Evolutionary conservation across 805 yeast genomes (phyloP).

Genomic region (Candida patagonica): DNA sequence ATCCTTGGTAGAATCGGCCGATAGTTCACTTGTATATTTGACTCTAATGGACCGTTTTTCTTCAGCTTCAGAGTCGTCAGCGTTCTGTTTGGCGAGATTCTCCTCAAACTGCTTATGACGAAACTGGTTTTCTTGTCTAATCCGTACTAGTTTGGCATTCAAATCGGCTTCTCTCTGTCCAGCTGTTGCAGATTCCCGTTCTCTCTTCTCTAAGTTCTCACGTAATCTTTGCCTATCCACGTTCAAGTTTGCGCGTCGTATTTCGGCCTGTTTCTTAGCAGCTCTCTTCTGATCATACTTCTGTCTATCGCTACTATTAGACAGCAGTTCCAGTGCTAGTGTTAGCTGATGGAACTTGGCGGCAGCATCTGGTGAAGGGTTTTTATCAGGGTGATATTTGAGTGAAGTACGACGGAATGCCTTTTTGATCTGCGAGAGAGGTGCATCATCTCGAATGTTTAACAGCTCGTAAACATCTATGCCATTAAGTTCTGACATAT

Average conservation of each 20-base stretch:
- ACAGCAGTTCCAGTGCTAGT: slow-evolving; percentile 18
- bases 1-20: neutral
- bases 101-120: neutral
- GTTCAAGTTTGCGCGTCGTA: slow-evolving; percentile 9
- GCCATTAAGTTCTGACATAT: slow-evolving; percentile 5
- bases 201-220: slow-evolving; percentile 19
- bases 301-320: slow-evolving; percentile 7
- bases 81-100: neutral
- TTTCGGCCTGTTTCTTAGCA: slow-evolving; percentile 9
- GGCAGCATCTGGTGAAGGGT: slow-evolving; percentile 21
- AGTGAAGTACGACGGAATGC: slow-evolving; percentile 88
- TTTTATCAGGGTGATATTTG: slow-evolving; percentile 36
- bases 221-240: slow-evolving; percentile 13
- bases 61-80: neutral
- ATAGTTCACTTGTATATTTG: neutral
- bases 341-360: slow-evolving; percentile 21
- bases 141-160: slow-evolving; percentile 12
- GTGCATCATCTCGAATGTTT: slow-evolving; percentile 35
- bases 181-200: slow-evolving; percentile 10
- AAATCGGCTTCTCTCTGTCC: neutral
- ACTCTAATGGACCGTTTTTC: neutral
- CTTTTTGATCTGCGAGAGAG: slow-evolving; percentile 76
- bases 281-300: slow-evolving; percentile 15
- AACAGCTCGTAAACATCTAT: slow-evolving; percentile 18
- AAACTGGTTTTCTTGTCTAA: slow-evolving; percentile 10